Base-by-base conservation (phyloP, 495 filamentous ascomycete species). In the Aspergillus kassunensis region DNA sequence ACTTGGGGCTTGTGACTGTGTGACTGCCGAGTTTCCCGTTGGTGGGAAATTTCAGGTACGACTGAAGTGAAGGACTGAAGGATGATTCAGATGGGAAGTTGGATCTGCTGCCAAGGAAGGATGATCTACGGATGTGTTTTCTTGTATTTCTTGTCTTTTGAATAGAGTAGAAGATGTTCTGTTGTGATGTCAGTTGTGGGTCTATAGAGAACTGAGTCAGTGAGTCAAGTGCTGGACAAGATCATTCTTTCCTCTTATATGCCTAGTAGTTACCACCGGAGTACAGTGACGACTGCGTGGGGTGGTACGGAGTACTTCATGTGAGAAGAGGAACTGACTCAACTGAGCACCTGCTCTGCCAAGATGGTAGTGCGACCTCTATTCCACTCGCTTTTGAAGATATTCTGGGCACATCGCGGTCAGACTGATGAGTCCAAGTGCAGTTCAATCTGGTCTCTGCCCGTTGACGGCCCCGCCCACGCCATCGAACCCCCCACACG, bases 71-170 rank as follows among this genome's bases (percentile, higher is more conserved):
- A n/a, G n/a, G n/a, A n/a, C n/a, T n/a, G n/a, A n/a, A n/a, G n/a
- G n/a, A n/a, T n/a, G n/a, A n/a, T n/a, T n/a, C n/a, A n/a, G n/a
- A n/a, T n/a, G n/a, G n/a, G n/a, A n/a, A n/a, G n/a, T 30, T 35
- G 34, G 51, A 53, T 53, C 51, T 27, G 41, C 51, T 40, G 51
- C 51, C 51, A 53, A 53, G 51, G 33, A 16, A 15, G 29, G 18
- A 46, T 34, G 51, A 40, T 53, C 51, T 43, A 53, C 51, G 40
- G 46, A 49, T 55, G 45, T 55, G 44, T 35, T 24, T 55, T 55
- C 46, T 55, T 55, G 40, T 55, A n/a, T n/a, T n/a, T n/a, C n/a
- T n/a, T n/a, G n/a, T n/a, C n/a, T n/a, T n/a, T n/a, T n/a, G n/a
- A n/a, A n/a, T n/a, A n/a, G n/a, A n/a, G n/a, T n/a, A n/a, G n/a